Conservation (phyloP, 1,139 yeast species). For the Suhomyces bribrorum region DNA sequence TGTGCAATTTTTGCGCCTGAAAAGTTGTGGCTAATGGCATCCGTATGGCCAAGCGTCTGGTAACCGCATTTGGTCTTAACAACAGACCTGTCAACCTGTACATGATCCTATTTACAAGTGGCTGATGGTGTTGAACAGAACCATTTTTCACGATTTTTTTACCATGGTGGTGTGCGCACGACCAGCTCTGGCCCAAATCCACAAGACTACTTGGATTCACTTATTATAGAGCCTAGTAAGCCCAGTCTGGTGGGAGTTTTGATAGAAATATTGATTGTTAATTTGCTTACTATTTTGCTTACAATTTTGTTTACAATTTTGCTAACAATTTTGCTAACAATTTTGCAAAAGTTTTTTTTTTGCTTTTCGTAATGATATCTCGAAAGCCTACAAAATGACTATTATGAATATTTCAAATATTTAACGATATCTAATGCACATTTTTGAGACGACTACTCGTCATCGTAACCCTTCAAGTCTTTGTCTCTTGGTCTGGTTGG, state of each 20-base stretch:
- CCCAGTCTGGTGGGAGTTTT: too few relatives aligned
- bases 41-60: conserved; percentile 6
- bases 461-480: conserved; percentile 57
- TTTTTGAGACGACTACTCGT: conserved; percentile 24
- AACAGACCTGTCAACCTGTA: conserved; percentile 11
- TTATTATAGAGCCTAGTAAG: too few relatives aligned
- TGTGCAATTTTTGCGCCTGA: conserved; percentile 11
- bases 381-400: too few relatives aligned
- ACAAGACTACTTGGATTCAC: too few relatives aligned
- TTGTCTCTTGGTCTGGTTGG: conserved; percentile 58
- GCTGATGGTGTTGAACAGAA: conserved; percentile 5
- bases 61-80: conserved; percentile 5
- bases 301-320: too few relatives aligned
- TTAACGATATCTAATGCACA: conserved; percentile 9
- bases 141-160: conserved; percentile 7
- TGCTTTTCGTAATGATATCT: too few relatives aligned
- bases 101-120: conserved; percentile 10
- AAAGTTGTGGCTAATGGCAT: conserved; percentile 1
- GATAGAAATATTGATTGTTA: too few relatives aligned
- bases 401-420: too few relatives aligned
- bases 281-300: too few relatives aligned
- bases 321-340: too few relatives aligned
- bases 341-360: too few relatives aligned
- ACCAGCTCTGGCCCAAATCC: not conserved
- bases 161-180: conserved; percentile 6